Evolutionary conservation across 139 green algal species (phyloP), one percentile per base, ranked within the genome.

Genomic region (Tetradesmus obliquus): DNA sequence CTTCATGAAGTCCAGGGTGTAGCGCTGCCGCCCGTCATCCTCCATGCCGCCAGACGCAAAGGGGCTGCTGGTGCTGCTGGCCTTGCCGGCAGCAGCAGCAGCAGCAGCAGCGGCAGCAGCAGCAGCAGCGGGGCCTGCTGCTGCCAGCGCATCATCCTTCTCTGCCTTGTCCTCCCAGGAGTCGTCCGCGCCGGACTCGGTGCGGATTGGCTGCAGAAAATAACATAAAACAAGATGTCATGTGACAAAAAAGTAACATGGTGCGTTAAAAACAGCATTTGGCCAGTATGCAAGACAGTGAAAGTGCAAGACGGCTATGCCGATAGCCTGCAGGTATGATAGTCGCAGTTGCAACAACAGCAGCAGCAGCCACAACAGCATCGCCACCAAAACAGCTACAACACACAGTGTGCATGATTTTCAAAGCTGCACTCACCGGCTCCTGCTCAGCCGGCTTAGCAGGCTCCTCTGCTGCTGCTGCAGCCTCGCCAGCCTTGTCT

Each of bases 1-100:
- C 57, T 87, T 91, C 88, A 91, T 62, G 55, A 91, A 91, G 55
- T 91, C 88, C 10, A 62, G 9, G 4, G 88, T 91, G 88, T 91
- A 91, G 24, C 88, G 76, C 88, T 69, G 13, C 45, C 88, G 55
- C 3, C 88, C 88, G 55, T 91, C 88, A 54, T 91, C 87, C 4
- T 76, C 87, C 24, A 51, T 86, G 81, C 53, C 53, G 0, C 53
- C 81, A 86, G 45, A 51, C 54, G 81, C 32, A 57, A 58, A 62
- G 84, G 20, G n/a, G 32, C 84, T 55, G 57, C 58, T 89, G 84
- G 3, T 81, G 84, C 84, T 1, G 57, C 66, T 24, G 17, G 17
- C 5, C 5, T 24, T 53, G 60, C 51, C 69, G 72, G 86, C 71
- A 54, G 32, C 88, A 32, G 60, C 54, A 2, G 19, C 79, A 5